phyloP scores from a whole-genome alignment of 305 asterid species.

The Solanum aculeatissimum region DNA sequence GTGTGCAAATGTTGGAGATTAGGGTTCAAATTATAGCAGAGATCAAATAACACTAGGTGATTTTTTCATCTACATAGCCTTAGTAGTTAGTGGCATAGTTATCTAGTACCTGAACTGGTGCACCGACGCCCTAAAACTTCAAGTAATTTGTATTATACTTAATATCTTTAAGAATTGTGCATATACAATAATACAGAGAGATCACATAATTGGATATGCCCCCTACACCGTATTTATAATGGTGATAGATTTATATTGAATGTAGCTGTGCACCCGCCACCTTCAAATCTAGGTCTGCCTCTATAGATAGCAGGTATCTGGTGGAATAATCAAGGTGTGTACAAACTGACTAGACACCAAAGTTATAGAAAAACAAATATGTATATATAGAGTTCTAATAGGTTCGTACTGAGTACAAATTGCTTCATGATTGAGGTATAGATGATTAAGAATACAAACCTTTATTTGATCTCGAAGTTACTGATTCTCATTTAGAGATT shows the following conservation, averaged over 20 bases:
- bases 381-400: background rate
- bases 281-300: background rate
- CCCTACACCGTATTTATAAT: background rate
- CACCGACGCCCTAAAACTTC: background rate
- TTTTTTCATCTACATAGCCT: background rate
- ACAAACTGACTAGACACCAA: background rate
- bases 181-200: background rate
- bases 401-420: background rate
- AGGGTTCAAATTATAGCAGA: background rate
- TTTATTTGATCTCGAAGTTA: background rate
- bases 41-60: background rate
- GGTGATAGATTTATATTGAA: background rate
- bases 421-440: background rate
- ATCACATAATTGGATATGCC: background rate
- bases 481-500: background rate
- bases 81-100: background rate
- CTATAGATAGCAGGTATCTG: background rate
- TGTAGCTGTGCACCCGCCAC: background rate
- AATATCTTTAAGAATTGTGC: background rate
- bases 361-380: background rate
- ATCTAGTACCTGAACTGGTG: background rate
- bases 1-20: background rate
- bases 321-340: background rate
- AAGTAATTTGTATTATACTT: background rate
- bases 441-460: background rate